Evolutionary conservation across 106 monocot species (phyloP).

Genomic region (Dendrobium nobile): DNA sequence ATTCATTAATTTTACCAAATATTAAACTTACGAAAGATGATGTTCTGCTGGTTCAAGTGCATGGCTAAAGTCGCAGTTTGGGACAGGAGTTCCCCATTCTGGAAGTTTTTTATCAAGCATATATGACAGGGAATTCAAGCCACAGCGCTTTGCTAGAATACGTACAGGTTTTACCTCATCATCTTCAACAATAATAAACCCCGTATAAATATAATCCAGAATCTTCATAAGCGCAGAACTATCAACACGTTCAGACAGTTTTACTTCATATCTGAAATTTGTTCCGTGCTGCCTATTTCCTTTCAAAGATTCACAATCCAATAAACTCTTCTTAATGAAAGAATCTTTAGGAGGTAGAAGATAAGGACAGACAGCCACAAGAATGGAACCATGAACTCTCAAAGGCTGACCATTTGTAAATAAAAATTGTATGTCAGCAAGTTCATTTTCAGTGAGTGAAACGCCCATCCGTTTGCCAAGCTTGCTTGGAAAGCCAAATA

Average conservation of each 20-base stretch:
- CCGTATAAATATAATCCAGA: conserved; percentile 76
- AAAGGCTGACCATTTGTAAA: conserved; percentile 37
- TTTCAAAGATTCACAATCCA: conserved; percentile 10
- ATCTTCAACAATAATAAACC: conserved; percentile 39
- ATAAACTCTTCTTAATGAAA: conserved; percentile 8
- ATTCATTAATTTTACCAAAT: not conserved
- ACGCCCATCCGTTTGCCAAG: conserved; percentile 49
- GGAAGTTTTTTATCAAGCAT: conserved; percentile 53
- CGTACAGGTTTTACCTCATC: conserved; percentile 31
- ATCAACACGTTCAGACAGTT: conserved; percentile 62
- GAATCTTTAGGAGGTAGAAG: conserved; percentile 40
- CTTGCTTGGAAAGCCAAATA: conserved; percentile 56
- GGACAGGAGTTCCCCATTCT: conserved; percentile 27
- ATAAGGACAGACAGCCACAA: conserved; percentile 51
- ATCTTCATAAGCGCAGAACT: conserved; percentile 39
- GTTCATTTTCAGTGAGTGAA: conserved; percentile 43
- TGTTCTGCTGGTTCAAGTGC: conserved; percentile 32
- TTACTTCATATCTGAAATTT: conserved; percentile 28
- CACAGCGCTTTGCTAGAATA: conserved; percentile 54
- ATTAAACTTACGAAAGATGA: conserved; percentile 52
- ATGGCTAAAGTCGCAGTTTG: conserved; percentile 41
- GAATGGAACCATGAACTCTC: conserved; percentile 53
- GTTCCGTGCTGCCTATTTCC: not conserved
- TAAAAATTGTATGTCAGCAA: conserved; percentile 56
- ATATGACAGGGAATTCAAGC: conserved; percentile 39